Evolutionary conservation across 2,329 filamentous ascomycete genomes (phyloP), one percentile per base, ranked within the genome.

Genomic region (Tolypocladium endophyticum): DNA sequence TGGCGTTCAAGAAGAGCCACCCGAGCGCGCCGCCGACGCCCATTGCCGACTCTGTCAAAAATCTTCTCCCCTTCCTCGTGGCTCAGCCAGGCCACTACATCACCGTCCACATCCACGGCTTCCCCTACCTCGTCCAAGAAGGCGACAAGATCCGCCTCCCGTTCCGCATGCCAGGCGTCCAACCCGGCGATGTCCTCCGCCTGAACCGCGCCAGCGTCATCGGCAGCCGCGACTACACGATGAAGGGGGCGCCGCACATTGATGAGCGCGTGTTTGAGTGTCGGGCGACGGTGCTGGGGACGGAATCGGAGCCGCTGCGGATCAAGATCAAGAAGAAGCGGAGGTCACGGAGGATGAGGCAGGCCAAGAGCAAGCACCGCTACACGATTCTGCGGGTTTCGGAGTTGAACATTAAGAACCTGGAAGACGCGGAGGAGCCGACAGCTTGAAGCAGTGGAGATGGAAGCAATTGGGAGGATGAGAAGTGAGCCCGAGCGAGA

Each of bases 151-250:
- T 94, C 57, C 88, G 89, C 41, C 84, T 94, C 58, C 90, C 90
- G 7, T 92, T 92, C 78, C 82, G 83, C 67, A 90, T 94, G 86
- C 84, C 86, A 3, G 85, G 83, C 33, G 89, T 91, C 6, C 76
- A 81, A 9, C 87, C 92, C 0, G 94, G 94, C 36, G 93, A 97
- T 71, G 79, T 95, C 43, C 80, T 99, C 61, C 89, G 92, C 8
- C 81, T 99, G 60, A 93, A 96, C 76, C 87, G 92, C 59, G 94
- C 92, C 30, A 87, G 85, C 47, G 79, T 87, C 58, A 77, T 99
- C 53, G 94, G 94, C 35, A 93, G 87, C 65, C 83, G 94, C 64
- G 93, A 97, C 73, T 96, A 90, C 76, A 97, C 93, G 6, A 79
- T 97, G 64, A 90, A 92, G 73, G 90, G 89, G 6, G 77, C 82